Evolutionary conservation across 768 basidiomycete genomes (phyloP).

Genomic region (Boletus vermiculosoides): DNA sequence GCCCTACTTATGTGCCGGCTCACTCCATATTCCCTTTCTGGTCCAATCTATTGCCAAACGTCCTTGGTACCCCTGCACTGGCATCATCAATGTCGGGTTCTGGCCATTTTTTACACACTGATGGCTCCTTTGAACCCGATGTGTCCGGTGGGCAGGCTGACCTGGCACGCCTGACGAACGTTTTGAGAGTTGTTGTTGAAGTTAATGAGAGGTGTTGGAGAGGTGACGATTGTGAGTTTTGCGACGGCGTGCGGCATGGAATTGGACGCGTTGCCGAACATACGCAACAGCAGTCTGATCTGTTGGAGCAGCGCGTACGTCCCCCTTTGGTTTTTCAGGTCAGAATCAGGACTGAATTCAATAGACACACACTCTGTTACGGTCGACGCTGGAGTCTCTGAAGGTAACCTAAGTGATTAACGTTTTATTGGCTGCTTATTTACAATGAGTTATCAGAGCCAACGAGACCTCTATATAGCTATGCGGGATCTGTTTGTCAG

Average conservation of each 20-base stretch:
- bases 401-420: constrained; percentile 48
- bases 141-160: constrained; percentile 64
- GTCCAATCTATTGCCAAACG: constrained; percentile 31
- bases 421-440: constrained; percentile 7
- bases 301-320: constrained; percentile 70
- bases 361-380: constrained; percentile 61
- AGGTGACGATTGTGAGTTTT: constrained; percentile 78
- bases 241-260: constrained; percentile 73
- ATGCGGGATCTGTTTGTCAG: constrained; percentile 84
- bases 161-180: constrained; percentile 78
- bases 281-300: constrained; percentile 68
- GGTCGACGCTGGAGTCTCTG: constrained; percentile 71
- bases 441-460: constrained; percentile 42
- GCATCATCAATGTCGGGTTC: constrained; percentile 14
- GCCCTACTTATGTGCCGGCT: constrained; percentile 65
- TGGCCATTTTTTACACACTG: constrained; percentile 9
- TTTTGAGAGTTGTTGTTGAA: constrained; percentile 73
- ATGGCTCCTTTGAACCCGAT: constrained; percentile 23
- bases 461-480: constrained; percentile 85
- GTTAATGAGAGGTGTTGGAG: constrained; percentile 82
- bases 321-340: background rate
- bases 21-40: constrained; percentile 62
- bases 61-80: constrained; percentile 33
- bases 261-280: constrained; percentile 66
- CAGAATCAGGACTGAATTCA: constrained; percentile 1